Percentiles rank a stretch among this genome's conserved stretches.
Evolutionary conservation across 352 stramenopile species (phyloP).

Genomic region (Pythium rishiriense): DNA sequence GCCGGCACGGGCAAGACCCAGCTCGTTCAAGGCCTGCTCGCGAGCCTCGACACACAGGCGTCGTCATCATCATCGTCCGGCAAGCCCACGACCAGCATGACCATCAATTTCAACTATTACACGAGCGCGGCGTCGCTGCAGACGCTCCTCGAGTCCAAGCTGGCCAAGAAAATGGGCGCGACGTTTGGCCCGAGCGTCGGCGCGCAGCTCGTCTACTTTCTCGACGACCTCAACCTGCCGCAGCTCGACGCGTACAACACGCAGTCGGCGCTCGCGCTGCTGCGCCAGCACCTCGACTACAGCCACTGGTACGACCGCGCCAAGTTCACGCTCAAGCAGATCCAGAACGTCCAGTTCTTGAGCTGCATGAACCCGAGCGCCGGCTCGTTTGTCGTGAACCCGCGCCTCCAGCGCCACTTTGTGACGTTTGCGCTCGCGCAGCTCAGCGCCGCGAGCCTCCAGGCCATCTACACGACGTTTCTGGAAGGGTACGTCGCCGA

Average conservation of each 20-base stretch:
- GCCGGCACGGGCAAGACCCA: conserved; percentile 95
- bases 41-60: conserved; percentile 41
- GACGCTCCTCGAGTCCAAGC: conserved; percentile 86
- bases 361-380: conserved; percentile 95
- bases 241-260: conserved; percentile 95
- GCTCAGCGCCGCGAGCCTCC: conserved; percentile 82
- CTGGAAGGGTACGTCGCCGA: conserved; percentile 92
- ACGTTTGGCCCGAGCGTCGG: conserved; percentile 82
- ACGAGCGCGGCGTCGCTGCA: conserved; percentile 72
- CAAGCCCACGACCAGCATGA: conserved; percentile 52
- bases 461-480: conserved; percentile 96
- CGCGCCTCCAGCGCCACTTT: conserved; percentile 94
- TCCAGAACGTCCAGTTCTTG: conserved; percentile 94
- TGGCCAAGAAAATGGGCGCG: conserved; percentile 85
- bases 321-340: conserved; percentile 93
- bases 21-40: conserved; percentile 86
- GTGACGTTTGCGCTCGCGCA: conserved; percentile 93
- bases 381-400: conserved; percentile 93
- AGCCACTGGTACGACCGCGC: conserved; percentile 92
- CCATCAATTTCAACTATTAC: conserved; percentile 87
- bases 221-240: conserved; percentile 96
- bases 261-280: conserved; percentile 91
- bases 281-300: conserved; percentile 96
- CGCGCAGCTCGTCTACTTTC: conserved; percentile 93
- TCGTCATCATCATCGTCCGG: conserved; percentile 27